Percentiles rank a stretch among this genome's conserved stretches.
Evolutionary conservation across 2,329 filamentous ascomycete genomes (phyloP).

Genomic region (Lecanicillium sp.): DNA sequence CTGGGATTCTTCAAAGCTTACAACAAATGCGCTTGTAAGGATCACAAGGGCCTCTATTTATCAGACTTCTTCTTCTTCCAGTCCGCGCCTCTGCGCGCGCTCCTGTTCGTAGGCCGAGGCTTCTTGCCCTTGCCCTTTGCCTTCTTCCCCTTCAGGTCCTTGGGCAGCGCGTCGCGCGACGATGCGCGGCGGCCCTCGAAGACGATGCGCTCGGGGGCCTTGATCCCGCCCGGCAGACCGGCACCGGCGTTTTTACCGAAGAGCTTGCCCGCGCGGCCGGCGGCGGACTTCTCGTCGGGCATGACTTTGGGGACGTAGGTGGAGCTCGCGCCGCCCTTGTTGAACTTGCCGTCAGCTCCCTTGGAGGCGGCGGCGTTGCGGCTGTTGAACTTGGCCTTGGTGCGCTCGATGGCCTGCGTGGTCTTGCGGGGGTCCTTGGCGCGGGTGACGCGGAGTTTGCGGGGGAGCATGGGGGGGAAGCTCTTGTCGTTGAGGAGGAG

Average conservation of each 20-base stretch:
- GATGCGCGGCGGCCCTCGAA: constrained; percentile 77
- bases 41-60: not conserved
- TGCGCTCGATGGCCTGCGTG: constrained; percentile 36
- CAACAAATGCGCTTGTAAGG: not conserved
- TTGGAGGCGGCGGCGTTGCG: constrained; percentile 34
- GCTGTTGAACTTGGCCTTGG: constrained; percentile 27
- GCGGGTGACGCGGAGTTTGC: constrained; percentile 76
- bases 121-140: constrained; percentile 43
- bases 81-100: constrained; percentile 34
- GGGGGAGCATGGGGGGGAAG: constrained; percentile 89
- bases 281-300: constrained; percentile 61
- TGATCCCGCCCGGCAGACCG: constrained; percentile 29
- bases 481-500: constrained; percentile 84
- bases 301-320: constrained; percentile 66
- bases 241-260: constrained; percentile 45
- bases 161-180: constrained; percentile 57
- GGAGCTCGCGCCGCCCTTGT: constrained; percentile 32
- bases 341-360: constrained; percentile 14
- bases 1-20: too few relatives aligned
- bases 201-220: constrained; percentile 64
- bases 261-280: constrained; percentile 68
- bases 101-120: constrained; percentile 32
- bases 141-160: constrained; percentile 54
- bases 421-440: constrained; percentile 70
- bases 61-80: constrained; percentile 38